Conservation (phyloP, 2,329 filamentous ascomycete genomes). For the Aspergillus amoenus region DNA sequence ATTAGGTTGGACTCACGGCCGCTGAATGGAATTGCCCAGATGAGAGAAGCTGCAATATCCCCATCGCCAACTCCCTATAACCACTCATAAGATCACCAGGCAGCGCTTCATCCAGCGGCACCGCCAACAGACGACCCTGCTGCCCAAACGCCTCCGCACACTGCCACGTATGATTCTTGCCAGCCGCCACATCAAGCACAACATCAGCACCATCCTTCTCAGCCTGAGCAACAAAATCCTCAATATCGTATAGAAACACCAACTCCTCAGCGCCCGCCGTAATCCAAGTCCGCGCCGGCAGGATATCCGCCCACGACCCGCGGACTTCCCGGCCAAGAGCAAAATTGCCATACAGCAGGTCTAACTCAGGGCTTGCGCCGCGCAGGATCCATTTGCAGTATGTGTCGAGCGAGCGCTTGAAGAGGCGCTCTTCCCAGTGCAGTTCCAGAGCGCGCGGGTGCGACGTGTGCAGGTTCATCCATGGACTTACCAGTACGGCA, state of each 20-base stretch:
- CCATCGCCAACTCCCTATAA: constrained; percentile 19
- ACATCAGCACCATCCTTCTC: constrained; percentile 5
- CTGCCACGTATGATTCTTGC: constrained; percentile 18
- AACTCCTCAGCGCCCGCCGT: constrained; percentile 16
- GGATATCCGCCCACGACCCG: constrained; percentile 15
- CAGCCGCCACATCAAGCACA: constrained; percentile 3
- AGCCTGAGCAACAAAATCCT: constrained; percentile 11
- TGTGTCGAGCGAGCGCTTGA: constrained; percentile 13
- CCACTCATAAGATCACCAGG: constrained; percentile 7
- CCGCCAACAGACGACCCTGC: constrained; percentile 8
- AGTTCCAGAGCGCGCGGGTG: constrained; percentile 10
- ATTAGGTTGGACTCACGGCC: no score
- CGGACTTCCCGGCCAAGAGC: constrained; percentile 3
- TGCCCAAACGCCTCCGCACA: constrained; percentile 16
- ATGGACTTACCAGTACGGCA: constrained; percentile 15
- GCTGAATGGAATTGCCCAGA: no score
- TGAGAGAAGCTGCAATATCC: constrained; percentile 30
- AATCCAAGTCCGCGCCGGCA: constrained; percentile 14
- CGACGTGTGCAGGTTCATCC: constrained; percentile 15
- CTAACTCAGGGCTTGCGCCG: background rate
- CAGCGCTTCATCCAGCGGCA: constrained; percentile 1
- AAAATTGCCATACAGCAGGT: constrained; percentile 13
- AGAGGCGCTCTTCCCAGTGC: constrained; percentile 17
- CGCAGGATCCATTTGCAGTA: constrained; percentile 9
- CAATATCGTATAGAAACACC: constrained; percentile 18